Evolutionary conservation across 768 basidiomycete species (phyloP), one percentile per base, ranked within the genome.

Genomic region (Cystobasidiopsis lactophilus): DNA sequence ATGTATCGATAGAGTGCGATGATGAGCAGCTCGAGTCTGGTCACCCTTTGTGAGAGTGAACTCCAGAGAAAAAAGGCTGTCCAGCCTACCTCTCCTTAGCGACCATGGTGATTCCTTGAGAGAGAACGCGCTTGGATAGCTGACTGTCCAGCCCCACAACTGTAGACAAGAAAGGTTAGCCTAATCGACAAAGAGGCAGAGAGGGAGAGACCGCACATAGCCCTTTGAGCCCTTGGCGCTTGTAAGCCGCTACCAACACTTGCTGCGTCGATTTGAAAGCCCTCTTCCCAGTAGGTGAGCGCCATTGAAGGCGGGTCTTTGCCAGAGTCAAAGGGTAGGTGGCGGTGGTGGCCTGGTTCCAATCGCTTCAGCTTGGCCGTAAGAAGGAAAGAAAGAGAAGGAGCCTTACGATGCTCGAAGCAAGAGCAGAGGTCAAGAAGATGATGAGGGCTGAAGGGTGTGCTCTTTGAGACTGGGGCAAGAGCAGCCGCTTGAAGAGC

Each of bases 281-380:
- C 2, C 58, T 41, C 29, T 56, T 44, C 23, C 66, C 61, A 19
- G 48, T 40, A 67, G 58, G 23, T 1, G 47, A 52, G 31, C 56
- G 59, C 56, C 59, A 60, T 37, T 60, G 59, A 4, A 62, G 47
- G 1, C 62, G 59, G 19, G 59, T 60, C 59, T 78, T 78, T 18
- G 75, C 73, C 18, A 78, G 69, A 19, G 77, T 75, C 27, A 77
- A 66, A 0, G 77, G 77, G 59, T 78, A 77, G 7, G 19, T 9
- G 18, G n/a, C 18, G 10, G 24, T 19, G 40, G 18, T 7, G 7
- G 40, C 37, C 11, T 38, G n/a, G n/a, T n/a, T n/a, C n/a, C n/a
- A n/a, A n/a, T n/a, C n/a, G 19, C 19, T 38, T 11, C 11, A 38
- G 41, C 16, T 10, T 44, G 41, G 9, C 9, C 4, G 26, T 21